These are phyloP conservation scores for Mortierella sp. DNA, from an alignment of 371 early-diverging fungal genomes.

Conservation along the genomic window DNA sequence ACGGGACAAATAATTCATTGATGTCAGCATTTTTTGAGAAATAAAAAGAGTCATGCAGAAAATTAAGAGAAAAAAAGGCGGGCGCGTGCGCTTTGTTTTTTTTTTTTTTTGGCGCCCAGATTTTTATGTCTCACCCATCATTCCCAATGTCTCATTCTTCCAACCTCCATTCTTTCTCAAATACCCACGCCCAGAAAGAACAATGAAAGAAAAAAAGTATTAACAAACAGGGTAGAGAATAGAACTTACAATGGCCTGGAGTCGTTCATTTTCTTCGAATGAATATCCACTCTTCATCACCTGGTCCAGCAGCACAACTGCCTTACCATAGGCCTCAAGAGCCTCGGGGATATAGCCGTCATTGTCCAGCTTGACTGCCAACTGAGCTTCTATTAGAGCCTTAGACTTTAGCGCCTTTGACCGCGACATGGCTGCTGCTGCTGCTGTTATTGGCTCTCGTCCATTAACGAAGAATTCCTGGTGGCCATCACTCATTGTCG, in stretches of 20 bases:
- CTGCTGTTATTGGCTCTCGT: background rate
- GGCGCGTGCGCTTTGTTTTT: no score
- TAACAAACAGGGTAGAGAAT: background rate
- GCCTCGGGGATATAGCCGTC: constrained; percentile 29
- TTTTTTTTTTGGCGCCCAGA: no score
- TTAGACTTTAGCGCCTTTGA: constrained; percentile 30
- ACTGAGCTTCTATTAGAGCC: constrained; percentile 47
- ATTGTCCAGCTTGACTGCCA: constrained; percentile 44
- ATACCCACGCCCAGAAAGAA: no score
- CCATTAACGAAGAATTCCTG: background rate
- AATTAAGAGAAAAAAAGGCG: constrained; percentile 9
- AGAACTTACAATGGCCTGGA: constrained; percentile 38
- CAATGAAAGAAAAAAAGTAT: background rate
- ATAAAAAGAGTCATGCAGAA: background rate
- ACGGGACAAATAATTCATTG: background rate
- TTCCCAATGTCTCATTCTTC: no score
- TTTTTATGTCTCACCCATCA: no score
- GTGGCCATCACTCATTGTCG: background rate
- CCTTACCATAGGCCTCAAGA: constrained; percentile 31
- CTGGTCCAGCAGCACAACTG: constrained; percentile 24
- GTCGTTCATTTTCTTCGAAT: constrained; percentile 30
- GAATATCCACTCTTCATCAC: constrained; percentile 39
- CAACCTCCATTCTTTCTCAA: no score
- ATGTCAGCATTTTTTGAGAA: background rate
- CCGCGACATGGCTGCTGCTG: constrained; percentile 21